Conservation (phyloP, 2,329 filamentous ascomycete genomes). For the Chaetothyriales sp. region DNA sequence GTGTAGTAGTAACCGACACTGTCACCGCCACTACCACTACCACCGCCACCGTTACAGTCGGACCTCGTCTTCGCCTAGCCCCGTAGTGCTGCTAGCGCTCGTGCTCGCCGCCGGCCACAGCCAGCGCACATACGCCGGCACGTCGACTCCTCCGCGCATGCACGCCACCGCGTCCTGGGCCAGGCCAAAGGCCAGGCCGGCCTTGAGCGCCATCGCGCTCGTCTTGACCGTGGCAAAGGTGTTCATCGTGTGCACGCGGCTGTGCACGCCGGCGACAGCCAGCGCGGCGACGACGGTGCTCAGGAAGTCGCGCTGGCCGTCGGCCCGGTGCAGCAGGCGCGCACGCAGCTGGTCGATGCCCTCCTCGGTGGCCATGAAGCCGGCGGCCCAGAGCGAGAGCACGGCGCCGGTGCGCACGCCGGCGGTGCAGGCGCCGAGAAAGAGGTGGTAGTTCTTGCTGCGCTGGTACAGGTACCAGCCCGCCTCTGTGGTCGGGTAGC, state of each 20-base stretch:
- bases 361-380: constrained; percentile 74
- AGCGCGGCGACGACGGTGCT: constrained; percentile 73
- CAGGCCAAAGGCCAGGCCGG: constrained; percentile 68
- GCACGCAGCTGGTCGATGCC: constrained; percentile 62
- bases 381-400: constrained; percentile 57
- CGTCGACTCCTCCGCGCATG: constrained; percentile 47
- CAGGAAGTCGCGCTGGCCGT: constrained; percentile 59
- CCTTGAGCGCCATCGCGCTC: constrained; percentile 63
- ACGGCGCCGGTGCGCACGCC: constrained; percentile 60
- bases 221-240: constrained; percentile 62
- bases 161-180: constrained; percentile 62
- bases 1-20: too few relatives aligned
- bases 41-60: neutral
- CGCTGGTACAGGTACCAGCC: constrained; percentile 99
- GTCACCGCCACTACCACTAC: too few relatives aligned
- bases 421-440: constrained; percentile 63
- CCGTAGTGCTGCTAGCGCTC: neutral
- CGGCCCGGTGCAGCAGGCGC: constrained; percentile 58
- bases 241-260: constrained; percentile 69
- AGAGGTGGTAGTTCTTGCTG: constrained; percentile 83
- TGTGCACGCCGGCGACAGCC: constrained; percentile 75
- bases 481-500: constrained; percentile 64
- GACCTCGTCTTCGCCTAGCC: neutral
- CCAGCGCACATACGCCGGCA: constrained; percentile 61
- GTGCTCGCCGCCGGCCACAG: constrained; percentile 24